Percentiles rank a stretch among this genome's conserved stretches.
Evolutionary conservation across 2,329 filamentous ascomycete species (phyloP).

Genomic region (Verruconis gallopava): DNA sequence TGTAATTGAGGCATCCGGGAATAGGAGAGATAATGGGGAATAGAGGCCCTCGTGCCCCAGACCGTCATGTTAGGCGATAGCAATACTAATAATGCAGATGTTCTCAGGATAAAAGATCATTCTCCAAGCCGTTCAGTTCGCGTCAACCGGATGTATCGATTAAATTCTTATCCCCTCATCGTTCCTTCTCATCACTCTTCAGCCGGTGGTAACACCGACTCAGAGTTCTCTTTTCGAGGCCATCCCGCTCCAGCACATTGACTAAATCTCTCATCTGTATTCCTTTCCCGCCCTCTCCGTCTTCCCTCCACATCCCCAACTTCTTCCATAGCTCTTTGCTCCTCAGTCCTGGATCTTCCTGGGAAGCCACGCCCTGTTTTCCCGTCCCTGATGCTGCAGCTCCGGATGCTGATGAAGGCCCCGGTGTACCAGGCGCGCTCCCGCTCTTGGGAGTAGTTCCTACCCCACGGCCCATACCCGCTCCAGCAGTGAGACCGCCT

Average conservation of each 20-base stretch:
- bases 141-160: too few relatives aligned
- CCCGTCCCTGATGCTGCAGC: background rate
- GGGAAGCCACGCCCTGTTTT: background rate
- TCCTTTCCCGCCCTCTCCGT: constrained; percentile 59
- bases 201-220: constrained; percentile 28
- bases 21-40: too few relatives aligned
- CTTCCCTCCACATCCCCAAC: constrained; percentile 50
- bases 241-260: constrained; percentile 65
- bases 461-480: constrained; percentile 3
- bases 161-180: too few relatives aligned
- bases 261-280: constrained; percentile 81
- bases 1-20: too few relatives aligned
- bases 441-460: background rate
- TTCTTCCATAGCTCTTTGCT: constrained; percentile 3
- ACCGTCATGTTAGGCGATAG: too few relatives aligned
- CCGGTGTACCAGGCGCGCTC: background rate
- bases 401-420: background rate
- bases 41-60: too few relatives aligned
- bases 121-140: too few relatives aligned
- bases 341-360: constrained; percentile 6
- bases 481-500: constrained; percentile 3
- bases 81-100: too few relatives aligned
- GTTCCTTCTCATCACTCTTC: constrained; percentile 6
- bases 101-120: too few relatives aligned
- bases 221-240: constrained; percentile 50